Conservation (phyloP, 2,329 filamentous ascomycete genomes). For the Akanthomyces muscarius region DNA sequence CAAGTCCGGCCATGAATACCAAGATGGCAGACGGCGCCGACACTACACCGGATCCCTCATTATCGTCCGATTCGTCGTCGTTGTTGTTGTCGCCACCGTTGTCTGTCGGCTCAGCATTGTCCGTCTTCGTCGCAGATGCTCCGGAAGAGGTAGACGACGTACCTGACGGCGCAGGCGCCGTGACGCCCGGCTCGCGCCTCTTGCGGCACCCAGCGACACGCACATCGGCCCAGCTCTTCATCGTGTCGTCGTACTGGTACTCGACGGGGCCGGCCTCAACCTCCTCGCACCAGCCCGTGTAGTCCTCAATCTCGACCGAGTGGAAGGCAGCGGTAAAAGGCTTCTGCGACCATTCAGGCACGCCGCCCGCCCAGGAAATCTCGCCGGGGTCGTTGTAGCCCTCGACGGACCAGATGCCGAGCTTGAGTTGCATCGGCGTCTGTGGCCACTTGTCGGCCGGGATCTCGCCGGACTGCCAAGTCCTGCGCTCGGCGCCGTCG, state of each 20-base stretch:
- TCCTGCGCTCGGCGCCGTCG: slow-evolving; percentile 37
- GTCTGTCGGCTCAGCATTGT: slow-evolving; percentile 11
- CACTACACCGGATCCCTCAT: neutral
- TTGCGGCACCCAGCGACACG: slow-evolving; percentile 27
- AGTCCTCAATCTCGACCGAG: slow-evolving; percentile 28
- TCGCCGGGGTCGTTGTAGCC: slow-evolving; percentile 52
- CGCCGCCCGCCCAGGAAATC: slow-evolving; percentile 63
- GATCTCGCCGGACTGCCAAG: slow-evolving; percentile 40
- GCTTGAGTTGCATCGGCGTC: slow-evolving; percentile 63
- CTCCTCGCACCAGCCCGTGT: slow-evolving; percentile 27
- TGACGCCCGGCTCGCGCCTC: slow-evolving; percentile 18
- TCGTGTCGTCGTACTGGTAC: slow-evolving; percentile 28
- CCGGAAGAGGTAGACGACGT: slow-evolving; percentile 4
- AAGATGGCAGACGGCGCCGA: neutral
- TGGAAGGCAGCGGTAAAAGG: slow-evolving; percentile 27
- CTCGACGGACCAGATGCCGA: slow-evolving; percentile 55
- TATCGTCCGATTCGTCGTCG: neutral
- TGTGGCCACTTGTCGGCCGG: slow-evolving; percentile 56
- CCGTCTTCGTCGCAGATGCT: neutral
- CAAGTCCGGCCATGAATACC: neutral
- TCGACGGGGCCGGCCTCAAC: slow-evolving; percentile 21
- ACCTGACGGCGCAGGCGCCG: slow-evolving; percentile 11
- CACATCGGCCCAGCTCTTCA: slow-evolving; percentile 29
- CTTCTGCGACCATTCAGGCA: slow-evolving; percentile 28
- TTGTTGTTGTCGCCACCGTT: neutral